phyloP scores from a whole-genome alignment of 2,329 filamentous ascomycete genomes.

The Arthroderma sp. region DNA sequence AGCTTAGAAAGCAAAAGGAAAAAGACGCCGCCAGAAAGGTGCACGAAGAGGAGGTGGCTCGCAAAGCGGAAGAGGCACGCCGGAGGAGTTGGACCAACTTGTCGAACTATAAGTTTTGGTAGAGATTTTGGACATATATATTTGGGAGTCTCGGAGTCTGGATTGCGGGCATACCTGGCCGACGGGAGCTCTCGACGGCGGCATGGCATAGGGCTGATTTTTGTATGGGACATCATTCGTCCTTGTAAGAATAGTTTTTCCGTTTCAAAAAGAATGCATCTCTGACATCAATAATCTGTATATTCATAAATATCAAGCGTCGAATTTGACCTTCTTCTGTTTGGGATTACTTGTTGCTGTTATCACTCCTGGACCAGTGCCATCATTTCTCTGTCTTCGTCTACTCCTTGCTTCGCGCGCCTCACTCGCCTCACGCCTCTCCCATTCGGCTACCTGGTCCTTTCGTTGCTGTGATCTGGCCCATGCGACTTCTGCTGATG shows the following conservation, averaged over 20 bases:
- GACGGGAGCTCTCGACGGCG: background rate
- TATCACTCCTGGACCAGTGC: slow-evolving; percentile 17
- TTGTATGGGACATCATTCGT: slow-evolving; percentile 8
- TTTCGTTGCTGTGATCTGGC: slow-evolving; percentile 44
- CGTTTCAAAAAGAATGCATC: background rate
- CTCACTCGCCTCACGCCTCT: slow-evolving; percentile 46
- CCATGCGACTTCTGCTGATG: slow-evolving; percentile 48
- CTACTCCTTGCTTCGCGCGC: slow-evolving; percentile 37
- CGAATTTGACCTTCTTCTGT: slow-evolving; percentile 33
- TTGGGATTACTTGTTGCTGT: slow-evolving; percentile 21
- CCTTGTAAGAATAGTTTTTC: slow-evolving; percentile 6
- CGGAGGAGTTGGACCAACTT: slow-evolving; percentile 34
- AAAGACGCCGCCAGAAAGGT: slow-evolving; percentile 31
- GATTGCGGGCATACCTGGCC: background rate
- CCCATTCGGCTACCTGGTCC: slow-evolving; percentile 50
- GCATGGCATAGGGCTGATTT: background rate
- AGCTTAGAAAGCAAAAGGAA: slow-evolving; percentile 49
- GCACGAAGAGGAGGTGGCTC: slow-evolving; percentile 25
- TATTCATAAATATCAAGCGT: slow-evolving; percentile 15
- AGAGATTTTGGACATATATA: slow-evolving; percentile 13
- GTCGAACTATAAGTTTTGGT: slow-evolving; percentile 39
- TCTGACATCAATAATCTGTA: background rate
- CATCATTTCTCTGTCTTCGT: slow-evolving; percentile 41
- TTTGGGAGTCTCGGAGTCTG: slow-evolving; percentile 2
- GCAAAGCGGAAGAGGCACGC: slow-evolving; percentile 29